Evolutionary conservation across 2,329 filamentous ascomycete genomes (phyloP), one percentile per base, ranked within the genome.

Genomic region (Trichoderma sp.): DNA sequence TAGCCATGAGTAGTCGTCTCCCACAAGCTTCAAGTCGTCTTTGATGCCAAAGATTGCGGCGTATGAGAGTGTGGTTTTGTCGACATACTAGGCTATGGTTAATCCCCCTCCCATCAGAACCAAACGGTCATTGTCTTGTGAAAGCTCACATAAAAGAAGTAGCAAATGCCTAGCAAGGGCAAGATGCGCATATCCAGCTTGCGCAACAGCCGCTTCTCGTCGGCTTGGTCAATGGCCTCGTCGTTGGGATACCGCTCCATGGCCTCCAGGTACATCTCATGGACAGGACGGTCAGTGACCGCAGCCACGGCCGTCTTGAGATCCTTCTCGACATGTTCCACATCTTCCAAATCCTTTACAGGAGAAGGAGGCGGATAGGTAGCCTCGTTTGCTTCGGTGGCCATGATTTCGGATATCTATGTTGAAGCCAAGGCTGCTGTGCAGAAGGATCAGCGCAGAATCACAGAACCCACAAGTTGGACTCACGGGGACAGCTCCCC

Each of bases 21-120:
- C 86, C n/a, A 82, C 78, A 1, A 90, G 79, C 15, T 83, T 71
- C 9, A 90, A 80, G 69, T 89, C 87, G 2, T 88, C 82, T 25
- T 82, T 80, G 68, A 91, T 85, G 1, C 87, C 87, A 68, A 90
- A 89, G 59, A 90, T 87, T 22, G 88, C 87, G 0, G 89, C 88
- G 70, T 89, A 90, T 1, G 83, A 86, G 12, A 88, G 76, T 0
- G 84, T 87, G 0, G 86, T 88, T 78, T 88, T 79, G 39, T 78
- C 76, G 19, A 76, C 76, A 54, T 76, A 80, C 70, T 70, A 34
- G 2, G 19, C 25, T 17, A 34, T 17, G n/a, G 39, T 68, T 13
- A 56, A 25, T 48, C 37, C n/a, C n/a, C 19, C 17, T 35, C 7
- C 7, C 4, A 17, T 12, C 19, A 37, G 13, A 15, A 32, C 60